Percentiles rank a stretch among this genome's conserved stretches.
Conservation (phyloP, 179 eudicot species). For the Heliamphora pulchella region DNA sequence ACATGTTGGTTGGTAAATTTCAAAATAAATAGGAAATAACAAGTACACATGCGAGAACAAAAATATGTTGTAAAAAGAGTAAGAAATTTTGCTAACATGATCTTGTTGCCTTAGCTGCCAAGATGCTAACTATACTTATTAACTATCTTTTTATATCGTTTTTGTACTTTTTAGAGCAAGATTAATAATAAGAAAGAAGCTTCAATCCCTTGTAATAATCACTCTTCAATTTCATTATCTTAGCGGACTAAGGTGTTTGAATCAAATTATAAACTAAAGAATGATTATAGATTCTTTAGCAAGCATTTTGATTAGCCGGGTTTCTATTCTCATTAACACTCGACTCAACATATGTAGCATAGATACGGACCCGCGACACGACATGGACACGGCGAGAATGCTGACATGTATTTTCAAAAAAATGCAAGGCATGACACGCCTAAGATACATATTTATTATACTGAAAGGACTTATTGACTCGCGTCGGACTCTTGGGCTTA, state of each 20-base stretch:
- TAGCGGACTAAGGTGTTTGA: background rate
- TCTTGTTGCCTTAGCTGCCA: background rate
- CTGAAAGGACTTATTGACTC: too few relatives aligned
- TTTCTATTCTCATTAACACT: background rate
- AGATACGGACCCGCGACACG: too few relatives aligned
- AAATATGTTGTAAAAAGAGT: background rate
- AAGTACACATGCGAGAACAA: background rate
- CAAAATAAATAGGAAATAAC: background rate
- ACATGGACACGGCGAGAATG: too few relatives aligned
- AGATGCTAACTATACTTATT: background rate
- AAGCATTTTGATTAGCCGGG: background rate
- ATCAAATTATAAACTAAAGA: background rate
- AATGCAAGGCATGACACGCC: too few relatives aligned
- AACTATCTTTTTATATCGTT: background rate
- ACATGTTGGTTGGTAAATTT: background rate
- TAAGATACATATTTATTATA: too few relatives aligned
- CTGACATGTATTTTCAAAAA: too few relatives aligned
- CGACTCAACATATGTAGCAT: background rate
- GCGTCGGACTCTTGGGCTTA: too few relatives aligned
- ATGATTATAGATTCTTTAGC: background rate
- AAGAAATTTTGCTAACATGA: background rate
- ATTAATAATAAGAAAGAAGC: background rate
- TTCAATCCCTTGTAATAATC: conserved; percentile 1
- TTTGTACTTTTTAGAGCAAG: background rate
- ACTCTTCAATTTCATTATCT: background rate